Base-by-base conservation (phyloP, 106 monocot species). In the Gastrodia elata region DNA sequence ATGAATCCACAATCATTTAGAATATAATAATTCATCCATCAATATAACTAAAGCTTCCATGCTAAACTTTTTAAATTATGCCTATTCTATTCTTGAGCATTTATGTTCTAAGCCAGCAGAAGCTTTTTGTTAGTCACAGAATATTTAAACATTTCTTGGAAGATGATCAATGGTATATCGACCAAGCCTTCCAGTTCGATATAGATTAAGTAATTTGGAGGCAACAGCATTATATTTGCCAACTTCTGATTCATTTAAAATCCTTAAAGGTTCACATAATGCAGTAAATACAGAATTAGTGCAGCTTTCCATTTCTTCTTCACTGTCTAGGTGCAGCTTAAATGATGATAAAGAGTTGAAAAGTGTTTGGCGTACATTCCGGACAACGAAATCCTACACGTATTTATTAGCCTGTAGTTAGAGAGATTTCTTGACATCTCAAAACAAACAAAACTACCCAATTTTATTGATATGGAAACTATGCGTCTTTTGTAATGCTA, bases 141-240 rank as follows among this genome's bases (percentile, higher is more conserved):
- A 61, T 3, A 61, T 20, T 6, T 10, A 18, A 67, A 4, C 34
- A 67, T 40, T 40, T 67, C 55, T 74, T 77, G 87, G 84, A 79
- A 77, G 16, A 75, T 8, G 15, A 49, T 95, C 95, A 24, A 95
- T 77, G 27, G 92, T 91, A 74, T 87, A 92, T 1, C 44, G 83
- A 57, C 95, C 95, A 77, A 95, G 89, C 74, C 92, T 92, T 52
- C 95, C 95, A 35, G 87, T 95, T 15, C 92, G 82, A 73, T 87
- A 95, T 18, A 95, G 87, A 67, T 95, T 89, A 5, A 95, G 82
- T 71, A 95, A 82, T 68, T 95, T 95, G 20, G 39, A 7, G 64
- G 92, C 91, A 57, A 87, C 86, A 42, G 5, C 68, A 33, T 71
- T 77, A 79, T 57, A 26, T 75, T 77, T 59, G 58, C 87, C 77